Conservation (phyloP, 2,329 filamentous ascomycete genomes). For the Clarireedia sp. region DNA sequence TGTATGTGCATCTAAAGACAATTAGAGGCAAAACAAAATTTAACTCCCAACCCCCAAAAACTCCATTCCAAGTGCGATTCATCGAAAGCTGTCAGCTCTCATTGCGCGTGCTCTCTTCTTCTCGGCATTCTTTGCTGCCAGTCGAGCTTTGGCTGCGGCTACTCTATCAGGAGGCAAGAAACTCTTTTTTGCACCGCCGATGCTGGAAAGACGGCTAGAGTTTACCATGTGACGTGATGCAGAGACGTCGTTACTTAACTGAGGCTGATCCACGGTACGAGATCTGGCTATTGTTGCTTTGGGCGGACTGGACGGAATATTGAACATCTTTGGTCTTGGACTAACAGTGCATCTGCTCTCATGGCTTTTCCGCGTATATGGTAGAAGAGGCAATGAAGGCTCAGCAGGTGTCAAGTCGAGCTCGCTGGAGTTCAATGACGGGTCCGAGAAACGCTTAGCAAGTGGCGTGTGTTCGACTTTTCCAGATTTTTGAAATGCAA, state of each 20-base stretch:
- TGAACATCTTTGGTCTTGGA: slow-evolving; percentile 25
- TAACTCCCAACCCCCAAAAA: not conserved
- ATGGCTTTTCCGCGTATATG: slow-evolving; percentile 12
- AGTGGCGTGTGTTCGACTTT: slow-evolving; percentile 23
- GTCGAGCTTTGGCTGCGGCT: slow-evolving; percentile 29
- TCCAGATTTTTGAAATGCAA: slow-evolving; percentile 16
- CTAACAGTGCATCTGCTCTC: slow-evolving; percentile 18
- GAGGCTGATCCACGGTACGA: slow-evolving; percentile 12
- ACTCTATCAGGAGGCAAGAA: slow-evolving; percentile 28
- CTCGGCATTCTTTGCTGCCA: slow-evolving; percentile 27
- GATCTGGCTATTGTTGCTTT: slow-evolving; percentile 18
- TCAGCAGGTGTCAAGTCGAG: slow-evolving; percentile 17
- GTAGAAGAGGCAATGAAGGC: slow-evolving; percentile 11
- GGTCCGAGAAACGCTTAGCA: slow-evolving; percentile 14
- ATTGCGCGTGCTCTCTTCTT: slow-evolving; percentile 13
- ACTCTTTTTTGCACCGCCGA: slow-evolving; percentile 18
- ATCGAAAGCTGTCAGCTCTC: slow-evolving; percentile 9
- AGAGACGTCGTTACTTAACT: slow-evolving; percentile 12
- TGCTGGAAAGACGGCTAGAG: slow-evolving; percentile 17
- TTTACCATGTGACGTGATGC: slow-evolving; percentile 5
- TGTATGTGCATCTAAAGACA: not conserved
- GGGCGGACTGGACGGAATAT: slow-evolving; percentile 26
- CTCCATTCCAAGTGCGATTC: not conserved
- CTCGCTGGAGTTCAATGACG: slow-evolving; percentile 15
- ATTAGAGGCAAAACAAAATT: not conserved